Evolutionary conservation across 768 basidiomycete species (phyloP), one percentile per base, ranked within the genome.

Genomic region (Boletus sensibilis): DNA sequence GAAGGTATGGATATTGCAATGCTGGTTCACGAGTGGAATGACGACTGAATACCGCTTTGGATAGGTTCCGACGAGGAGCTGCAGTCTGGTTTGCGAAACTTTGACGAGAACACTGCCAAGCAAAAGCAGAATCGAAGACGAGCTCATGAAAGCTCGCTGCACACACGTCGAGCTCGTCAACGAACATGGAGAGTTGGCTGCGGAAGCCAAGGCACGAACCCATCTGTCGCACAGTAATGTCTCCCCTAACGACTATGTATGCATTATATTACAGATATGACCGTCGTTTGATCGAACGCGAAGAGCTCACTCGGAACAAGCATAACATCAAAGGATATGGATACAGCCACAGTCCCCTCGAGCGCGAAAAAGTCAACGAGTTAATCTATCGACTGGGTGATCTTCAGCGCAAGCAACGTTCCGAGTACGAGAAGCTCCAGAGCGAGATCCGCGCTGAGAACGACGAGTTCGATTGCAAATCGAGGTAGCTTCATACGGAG

Each of bases 251-350:
- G 14, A 39, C 2, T 6, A 45, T 12, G 14, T 6, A 45, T 12
- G 14, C 14, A 29, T 16, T 39, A 20, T 50, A 9, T 46, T 1
- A 45, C 56, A 96, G 93, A 14, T 90, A 96, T 72, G 83, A 86
- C 51, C 76, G 81, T 44, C 85, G 88, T 25, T 72, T 94, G 38
- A 63, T 68, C 2, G 84, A 86, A 5, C 85, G 95, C 31, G 94
- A 95, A 68, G 77, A 79, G 14, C 74, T 87, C 23, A 86, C 98
- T 53, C 83, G 82, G 83, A 86, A 83, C 35, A 84, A 84, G 60
- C 77, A 89, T 62, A 78, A 80, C 10, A 86, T 98, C 62, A 83
- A 84, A 48, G 92, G 91, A 0, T 94, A 83, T 67, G 92, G 91
- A 0, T 94, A 83, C 67, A 84, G 82, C 50, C 78, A 84, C 47